These are phyloP conservation scores for Penicillium sp. DNA, from an alignment of 2,329 filamentous ascomycete species.

Conservation along the genomic window DNA sequence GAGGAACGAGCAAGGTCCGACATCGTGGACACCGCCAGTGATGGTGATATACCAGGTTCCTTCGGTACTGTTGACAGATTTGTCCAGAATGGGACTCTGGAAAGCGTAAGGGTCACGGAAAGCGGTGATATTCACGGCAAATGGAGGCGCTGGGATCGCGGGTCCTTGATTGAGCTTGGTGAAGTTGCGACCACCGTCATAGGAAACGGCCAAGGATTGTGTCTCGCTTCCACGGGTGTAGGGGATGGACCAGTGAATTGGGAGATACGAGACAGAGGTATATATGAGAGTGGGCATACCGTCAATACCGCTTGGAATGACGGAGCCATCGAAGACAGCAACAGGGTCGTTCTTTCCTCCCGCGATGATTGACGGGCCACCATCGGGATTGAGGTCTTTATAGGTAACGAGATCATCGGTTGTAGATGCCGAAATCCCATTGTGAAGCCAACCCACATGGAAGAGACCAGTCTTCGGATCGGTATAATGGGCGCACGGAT, in stretches of 20 bases:
- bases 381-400: conserved; percentile 12
- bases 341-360: conserved; percentile 19
- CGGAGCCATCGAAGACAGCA: conserved; percentile 19
- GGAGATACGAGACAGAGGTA: conserved; percentile 47
- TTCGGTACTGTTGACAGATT: not conserved
- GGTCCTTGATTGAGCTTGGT: conserved; percentile 48
- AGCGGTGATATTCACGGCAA: conserved; percentile 16
- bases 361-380: conserved; percentile 10
- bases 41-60: conserved; percentile 21
- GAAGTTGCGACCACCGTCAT: conserved; percentile 49
- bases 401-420: conserved; percentile 19
- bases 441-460: conserved; percentile 20
- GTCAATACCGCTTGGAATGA: conserved; percentile 28
- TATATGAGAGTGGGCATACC: conserved; percentile 49
- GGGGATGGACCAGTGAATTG: conserved; percentile 46
- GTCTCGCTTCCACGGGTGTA: conserved; percentile 48
- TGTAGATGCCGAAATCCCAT: conserved; percentile 15
- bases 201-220: conserved; percentile 46
- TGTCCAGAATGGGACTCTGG: conserved; percentile 13
- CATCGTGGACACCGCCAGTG: conserved; percentile 17
- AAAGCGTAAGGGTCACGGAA: conserved; percentile 22
- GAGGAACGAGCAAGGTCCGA: conserved; percentile 16
- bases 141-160: conserved; percentile 35
- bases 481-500: conserved; percentile 19
- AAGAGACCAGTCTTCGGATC: conserved; percentile 19